Evolutionary conservation across 352 stramenopile genomes (phyloP), one percentile per base, ranked within the genome.

Genomic region (Peronospora farinosa): DNA sequence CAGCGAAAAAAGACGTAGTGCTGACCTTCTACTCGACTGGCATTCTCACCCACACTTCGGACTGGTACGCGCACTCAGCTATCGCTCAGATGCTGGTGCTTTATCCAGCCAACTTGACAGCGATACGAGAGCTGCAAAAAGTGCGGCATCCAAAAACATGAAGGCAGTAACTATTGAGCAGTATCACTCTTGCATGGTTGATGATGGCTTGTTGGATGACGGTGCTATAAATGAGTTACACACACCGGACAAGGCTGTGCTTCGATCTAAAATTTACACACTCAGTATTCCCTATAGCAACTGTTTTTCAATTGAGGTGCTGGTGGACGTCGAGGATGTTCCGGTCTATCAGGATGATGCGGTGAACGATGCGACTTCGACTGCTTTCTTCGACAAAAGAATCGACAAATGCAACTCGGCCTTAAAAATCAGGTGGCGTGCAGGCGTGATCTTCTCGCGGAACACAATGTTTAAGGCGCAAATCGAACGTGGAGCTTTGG

Each of bases 271-370:
- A 64, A 63, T 83, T 10, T 86, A 78, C 57, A 78, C 68, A 6
- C 67, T 84, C 32, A 80, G 73, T 37, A 74, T 83, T 19, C 75
- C 73, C 0, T 75, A 72, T 40, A 84, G 71, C 60, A 84, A 86
- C 46, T 77, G 68, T 35, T 82, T 83, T 30, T 86, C 75, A 2
- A 63, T 84, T 28, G 75, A 86, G 51, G 69, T 68, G 5, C 44
- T 81, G 13, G 59, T 84, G 19, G 73, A 86, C 39, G 52, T 74
- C 7, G 55, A 78, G 27, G 63, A 81, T 36, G 43, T 63, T 7
- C 13, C 35, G 5, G 42, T 25, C 10, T 43, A 6, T 42, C 32
- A 44, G 3, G 38, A 51, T 27, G 42, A 35, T 7, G 19, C 5
- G 3, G 3, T 27, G 12, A 5, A 42, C 13, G 27, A 60, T 35